These are phyloP conservation scores for Candida khao-thaluensis DNA, from an alignment of 805 yeast species.

Conservation along the genomic window DNA sequence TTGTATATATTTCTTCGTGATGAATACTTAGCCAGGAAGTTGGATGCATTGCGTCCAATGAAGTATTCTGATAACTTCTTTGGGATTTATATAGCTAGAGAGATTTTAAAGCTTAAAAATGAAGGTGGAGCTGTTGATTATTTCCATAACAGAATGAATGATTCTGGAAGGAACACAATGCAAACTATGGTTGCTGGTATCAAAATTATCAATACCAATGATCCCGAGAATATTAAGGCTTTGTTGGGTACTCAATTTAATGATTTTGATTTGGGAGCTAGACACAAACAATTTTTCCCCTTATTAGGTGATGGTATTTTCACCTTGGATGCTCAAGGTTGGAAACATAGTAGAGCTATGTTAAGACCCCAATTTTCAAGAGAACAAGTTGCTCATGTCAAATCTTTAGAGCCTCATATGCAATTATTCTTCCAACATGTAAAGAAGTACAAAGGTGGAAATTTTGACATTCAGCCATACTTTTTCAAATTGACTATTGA, in stretches of 20 bases:
- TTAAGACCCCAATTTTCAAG: slow-evolving; percentile 45
- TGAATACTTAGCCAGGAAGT: slow-evolving; percentile 6
- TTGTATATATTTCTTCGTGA: not conserved
- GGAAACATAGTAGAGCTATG: slow-evolving; percentile 45
- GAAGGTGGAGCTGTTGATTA: slow-evolving; percentile 23
- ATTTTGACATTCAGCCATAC: slow-evolving; percentile 38
- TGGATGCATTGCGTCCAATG: slow-evolving; percentile 15
- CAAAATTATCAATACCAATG: slow-evolving; percentile 26
- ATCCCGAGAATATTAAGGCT: slow-evolving; percentile 44
- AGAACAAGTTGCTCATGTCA: slow-evolving; percentile 43
- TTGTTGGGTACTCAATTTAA: slow-evolving; percentile 42
- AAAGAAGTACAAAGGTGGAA: slow-evolving; percentile 22
- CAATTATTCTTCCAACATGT: slow-evolving; percentile 35
- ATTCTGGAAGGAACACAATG: slow-evolving; percentile 7
- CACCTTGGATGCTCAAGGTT: slow-evolving; percentile 42
- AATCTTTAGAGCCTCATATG: slow-evolving; percentile 39
- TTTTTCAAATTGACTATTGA: slow-evolving; percentile 42
- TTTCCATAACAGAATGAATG: slow-evolving; percentile 15
- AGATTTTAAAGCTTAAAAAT: slow-evolving; percentile 15
- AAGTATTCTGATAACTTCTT: slow-evolving; percentile 13
- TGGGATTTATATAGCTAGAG: slow-evolving; percentile 20
- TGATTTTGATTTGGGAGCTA: slow-evolving; percentile 39
- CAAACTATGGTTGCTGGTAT: slow-evolving; percentile 21
- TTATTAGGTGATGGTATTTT: slow-evolving; percentile 45
- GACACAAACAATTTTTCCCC: slow-evolving; percentile 38